Evolutionary conservation across 768 basidiomycete species (phyloP), one percentile per base, ranked within the genome.

Genomic region (Leccinum arenicola): DNA sequence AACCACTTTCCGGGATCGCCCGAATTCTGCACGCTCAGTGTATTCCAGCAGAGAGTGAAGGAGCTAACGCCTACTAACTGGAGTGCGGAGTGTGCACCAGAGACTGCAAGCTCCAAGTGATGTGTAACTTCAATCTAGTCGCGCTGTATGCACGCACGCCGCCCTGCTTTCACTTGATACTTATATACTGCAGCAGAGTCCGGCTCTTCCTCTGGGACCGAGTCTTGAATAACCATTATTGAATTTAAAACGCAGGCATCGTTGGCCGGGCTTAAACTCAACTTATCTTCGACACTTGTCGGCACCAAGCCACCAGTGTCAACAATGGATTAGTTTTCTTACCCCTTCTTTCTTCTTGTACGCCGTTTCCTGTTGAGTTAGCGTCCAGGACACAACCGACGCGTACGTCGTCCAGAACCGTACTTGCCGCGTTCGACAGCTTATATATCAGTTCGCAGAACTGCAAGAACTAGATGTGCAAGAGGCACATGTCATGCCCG

Each of bases 401-500:
- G 70, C 97, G 94, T 95, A 77, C 87, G 93, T 60, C 55, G 50
- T 31, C 33, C 27, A 21, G 19, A 23, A 43, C 36, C 33, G 8
- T 52, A 21, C 47, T 31, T 21, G 49, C 38, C 9, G 9, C 12
- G 19, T 9, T 49, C 56, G 43, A 53, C 17, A 23, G 35, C 59
- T 61, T 25, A 64, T 21, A 64, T 27, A 35, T 35, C 31, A 38
- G 25, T 62, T 55, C 38, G 50, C 43, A 66, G 92, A 91, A 82
- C 80, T 96, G 95, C 92, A 95, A 95, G 84, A 93, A 93, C 78
- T 96, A 95, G 80, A 78, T 84, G 70, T 96, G 95, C 91, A 89
- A 82, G 80, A 96, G 96, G 79, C 95, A 96, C 85, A 96, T 93
- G 89, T 93, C 57, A 91, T 79, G 36, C 15, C 21, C 29, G 23